A percentile compares a stretch with the other conserved stretches of the same genome.
These are phyloP conservation scores for Daldinia grandis DNA, from an alignment of 495 filamentous ascomycete genomes.

Conservation along the genomic window DNA sequence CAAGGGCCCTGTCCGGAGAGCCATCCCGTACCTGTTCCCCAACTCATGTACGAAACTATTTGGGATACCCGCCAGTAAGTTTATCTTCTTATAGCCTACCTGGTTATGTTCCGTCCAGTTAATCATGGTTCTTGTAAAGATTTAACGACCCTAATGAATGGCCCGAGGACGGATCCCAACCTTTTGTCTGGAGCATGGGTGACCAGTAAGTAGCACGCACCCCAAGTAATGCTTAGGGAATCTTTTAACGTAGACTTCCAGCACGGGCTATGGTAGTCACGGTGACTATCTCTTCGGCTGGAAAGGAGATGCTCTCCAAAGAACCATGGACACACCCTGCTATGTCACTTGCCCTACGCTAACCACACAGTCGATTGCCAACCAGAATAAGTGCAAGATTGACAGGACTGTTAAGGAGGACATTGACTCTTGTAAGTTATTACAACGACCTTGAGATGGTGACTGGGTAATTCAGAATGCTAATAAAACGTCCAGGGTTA, in stretches of 20 bases:
- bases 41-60: conserved; percentile 46
- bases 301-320: conserved; percentile 45
- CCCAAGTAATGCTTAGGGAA: neutral
- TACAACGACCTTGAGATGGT: neutral
- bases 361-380: conserved; percentile 43
- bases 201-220: conserved; percentile 36
- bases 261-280: conserved; percentile 43
- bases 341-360: conserved; percentile 46
- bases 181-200: conserved; percentile 54
- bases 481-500: conserved; percentile 23
- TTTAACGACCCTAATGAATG: conserved; percentile 50
- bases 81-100: neutral
- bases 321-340: conserved; percentile 45
- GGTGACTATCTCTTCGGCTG: conserved; percentile 49
- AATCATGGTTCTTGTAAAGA: neutral
- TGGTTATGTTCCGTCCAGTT: neutral
- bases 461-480: neutral
- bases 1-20: conserved; percentile 42
- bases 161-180: conserved; percentile 53
- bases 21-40: conserved; percentile 45
- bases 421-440: conserved; percentile 46
- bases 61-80: conserved; percentile 39
- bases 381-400: conserved; percentile 45
- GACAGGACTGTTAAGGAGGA: conserved; percentile 39
- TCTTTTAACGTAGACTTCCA: conserved; percentile 7